Conservation (phyloP, 225 moss, liverwort and hornwort species). For the Straminergon stramineum region DNA sequence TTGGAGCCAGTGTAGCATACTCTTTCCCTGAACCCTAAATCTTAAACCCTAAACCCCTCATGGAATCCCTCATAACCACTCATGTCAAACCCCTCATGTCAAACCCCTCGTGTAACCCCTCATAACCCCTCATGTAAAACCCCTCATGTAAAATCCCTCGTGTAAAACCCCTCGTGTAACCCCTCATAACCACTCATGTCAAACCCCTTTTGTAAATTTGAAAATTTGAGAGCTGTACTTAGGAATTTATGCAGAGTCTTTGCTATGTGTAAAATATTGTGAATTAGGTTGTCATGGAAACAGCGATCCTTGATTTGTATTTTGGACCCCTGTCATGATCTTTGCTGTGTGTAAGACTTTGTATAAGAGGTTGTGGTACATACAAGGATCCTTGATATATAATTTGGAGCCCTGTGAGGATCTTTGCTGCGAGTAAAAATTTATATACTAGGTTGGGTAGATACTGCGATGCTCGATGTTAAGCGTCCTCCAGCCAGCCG, state of each 20-base stretch:
- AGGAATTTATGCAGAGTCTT: not conserved
- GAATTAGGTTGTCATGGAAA: not conserved
- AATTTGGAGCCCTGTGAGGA: not conserved
- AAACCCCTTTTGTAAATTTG: not conserved
- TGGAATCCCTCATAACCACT: not conserved
- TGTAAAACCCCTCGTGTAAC: not conserved
- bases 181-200: not conserved
- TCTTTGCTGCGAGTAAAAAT: not conserved
- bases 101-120: not conserved
- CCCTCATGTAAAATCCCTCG: too few relatives aligned
- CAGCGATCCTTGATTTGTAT: not conserved
- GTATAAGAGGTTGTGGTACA: not conserved
- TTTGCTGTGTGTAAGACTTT: not conserved
- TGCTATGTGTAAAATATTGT: not conserved
- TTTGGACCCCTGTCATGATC: not conserved
- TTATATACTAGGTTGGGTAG: not conserved
- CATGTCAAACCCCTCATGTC: too few relatives aligned
- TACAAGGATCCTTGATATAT: not conserved
- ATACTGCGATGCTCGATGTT: not conserved
- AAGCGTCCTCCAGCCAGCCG: not conserved
- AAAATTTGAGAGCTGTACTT: not conserved
- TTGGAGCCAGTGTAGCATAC: slow-evolving; percentile 22
- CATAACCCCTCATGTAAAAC: not conserved
- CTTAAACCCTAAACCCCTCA: not conserved
- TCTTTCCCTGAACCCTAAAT: not conserved